These are phyloP conservation scores for Solanum virginianum DNA, from an alignment of 257 asterid species.

Conservation along the genomic window DNA sequence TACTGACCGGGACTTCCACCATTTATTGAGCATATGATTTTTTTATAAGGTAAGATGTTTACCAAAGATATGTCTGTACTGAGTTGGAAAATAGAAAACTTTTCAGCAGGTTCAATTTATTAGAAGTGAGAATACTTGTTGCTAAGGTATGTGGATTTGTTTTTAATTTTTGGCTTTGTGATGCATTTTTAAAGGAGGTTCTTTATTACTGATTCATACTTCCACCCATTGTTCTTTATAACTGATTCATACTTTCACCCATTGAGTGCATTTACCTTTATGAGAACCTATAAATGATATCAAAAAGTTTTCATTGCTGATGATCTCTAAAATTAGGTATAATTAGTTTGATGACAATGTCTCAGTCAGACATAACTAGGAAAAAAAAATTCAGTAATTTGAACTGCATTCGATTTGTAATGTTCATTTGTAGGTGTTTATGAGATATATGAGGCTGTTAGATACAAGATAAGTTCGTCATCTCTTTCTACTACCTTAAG, in stretches of 20 bases:
- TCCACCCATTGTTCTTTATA: neutral
- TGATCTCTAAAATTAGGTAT: neutral
- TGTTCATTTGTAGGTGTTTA: conserved; percentile 37
- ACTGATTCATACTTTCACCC: neutral
- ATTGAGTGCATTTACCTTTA: neutral
- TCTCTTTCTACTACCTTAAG: neutral
- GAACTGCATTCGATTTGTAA: neutral
- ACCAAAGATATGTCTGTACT: neutral
- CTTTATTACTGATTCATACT: neutral
- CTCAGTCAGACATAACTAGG: neutral
- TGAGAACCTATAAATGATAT: neutral
- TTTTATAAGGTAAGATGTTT: neutral
- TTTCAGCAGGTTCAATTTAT: neutral
- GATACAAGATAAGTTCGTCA: conserved; percentile 32
- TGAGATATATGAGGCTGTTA: conserved; percentile 60
- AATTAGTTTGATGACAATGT: neutral
- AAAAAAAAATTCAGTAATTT: neutral
- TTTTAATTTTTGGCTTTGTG: neutral
- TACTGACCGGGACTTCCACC: neutral
- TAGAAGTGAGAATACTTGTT: neutral
- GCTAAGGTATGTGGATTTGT: neutral
- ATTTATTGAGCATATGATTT: neutral
- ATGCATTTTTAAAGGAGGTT: neutral
- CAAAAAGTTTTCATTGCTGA: neutral
- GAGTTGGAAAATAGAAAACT: neutral